A percentile compares a stretch with the other conserved stretches of the same genome.
Conservation (phyloP, 2,329 filamentous ascomycete genomes). For the Aspergillus neoniger region DNA sequence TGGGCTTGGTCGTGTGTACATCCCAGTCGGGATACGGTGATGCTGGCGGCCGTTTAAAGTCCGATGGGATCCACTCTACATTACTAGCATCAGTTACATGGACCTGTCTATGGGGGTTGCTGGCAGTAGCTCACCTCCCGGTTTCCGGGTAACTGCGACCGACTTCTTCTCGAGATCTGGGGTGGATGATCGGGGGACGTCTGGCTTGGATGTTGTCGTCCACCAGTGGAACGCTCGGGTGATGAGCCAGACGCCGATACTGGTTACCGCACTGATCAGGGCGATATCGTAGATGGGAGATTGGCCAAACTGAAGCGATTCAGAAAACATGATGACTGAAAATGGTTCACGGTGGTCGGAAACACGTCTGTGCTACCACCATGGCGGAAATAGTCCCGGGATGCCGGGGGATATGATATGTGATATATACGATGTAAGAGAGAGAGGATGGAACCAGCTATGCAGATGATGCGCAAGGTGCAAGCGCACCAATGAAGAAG, state of each 20-base stretch:
- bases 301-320: constrained; percentile 6
- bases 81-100: background rate
- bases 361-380: background rate
- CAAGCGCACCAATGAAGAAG: background rate
- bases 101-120: background rate
- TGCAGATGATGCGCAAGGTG: background rate
- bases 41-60: constrained; percentile 63
- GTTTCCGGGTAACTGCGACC: constrained; percentile 38
- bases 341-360: background rate
- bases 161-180: constrained; percentile 46
- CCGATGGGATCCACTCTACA: constrained; percentile 57
- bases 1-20: constrained; percentile 66
- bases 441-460: background rate
- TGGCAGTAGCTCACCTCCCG: constrained; percentile 46
- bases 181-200: constrained; percentile 25
- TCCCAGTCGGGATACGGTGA: constrained; percentile 69
- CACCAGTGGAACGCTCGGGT: constrained; percentile 28
- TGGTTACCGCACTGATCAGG: constrained; percentile 35
- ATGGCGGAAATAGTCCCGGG: background rate
- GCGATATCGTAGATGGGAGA: constrained; percentile 25
- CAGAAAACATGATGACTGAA: constrained; percentile 10
- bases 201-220: constrained; percentile 16
- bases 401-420: background rate
- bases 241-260: constrained; percentile 34
- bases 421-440: background rate